Percentiles rank a stretch among this genome's conserved stretches.
These are phyloP conservation scores for Pythium rishiriense DNA, from an alignment of 352 stramenopile genomes.

Conservation along the genomic window DNA sequence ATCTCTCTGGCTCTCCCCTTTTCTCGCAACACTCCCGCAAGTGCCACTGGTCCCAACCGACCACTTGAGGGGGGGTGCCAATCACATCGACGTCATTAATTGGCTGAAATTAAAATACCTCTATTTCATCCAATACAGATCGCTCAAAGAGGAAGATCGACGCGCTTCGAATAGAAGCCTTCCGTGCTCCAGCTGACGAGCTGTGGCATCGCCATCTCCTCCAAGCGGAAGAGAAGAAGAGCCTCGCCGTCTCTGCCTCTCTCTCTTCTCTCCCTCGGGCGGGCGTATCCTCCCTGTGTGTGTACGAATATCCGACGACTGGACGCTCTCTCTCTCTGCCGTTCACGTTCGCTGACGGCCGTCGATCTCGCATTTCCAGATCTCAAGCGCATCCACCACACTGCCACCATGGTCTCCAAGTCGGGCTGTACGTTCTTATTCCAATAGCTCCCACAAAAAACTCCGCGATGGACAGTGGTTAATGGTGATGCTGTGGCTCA, in stretches of 20 bases:
- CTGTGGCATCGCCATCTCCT: background rate
- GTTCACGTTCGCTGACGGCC: background rate
- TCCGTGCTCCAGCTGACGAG: background rate
- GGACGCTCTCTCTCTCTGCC: too few relatives aligned
- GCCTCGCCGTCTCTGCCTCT: background rate
- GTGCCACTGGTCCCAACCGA: too few relatives aligned
- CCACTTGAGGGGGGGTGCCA: background rate
- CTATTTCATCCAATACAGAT: slow-evolving; percentile 10
- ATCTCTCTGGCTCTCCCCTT: too few relatives aligned
- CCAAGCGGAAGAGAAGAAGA: slow-evolving; percentile 13
- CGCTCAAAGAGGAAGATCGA: slow-evolving; percentile 11
- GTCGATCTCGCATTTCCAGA: slow-evolving; percentile 4
- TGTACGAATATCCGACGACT: background rate
- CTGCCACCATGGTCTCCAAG: slow-evolving; percentile 29
- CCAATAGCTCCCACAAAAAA: too few relatives aligned
- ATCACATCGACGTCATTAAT: background rate
- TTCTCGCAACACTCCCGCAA: too few relatives aligned
- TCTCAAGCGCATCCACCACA: background rate
- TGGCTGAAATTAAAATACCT: background rate
- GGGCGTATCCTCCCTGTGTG: background rate
- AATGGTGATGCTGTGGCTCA: background rate
- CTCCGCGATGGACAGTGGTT: background rate
- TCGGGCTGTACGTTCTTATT: slow-evolving; percentile 27
- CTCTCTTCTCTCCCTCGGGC: background rate
- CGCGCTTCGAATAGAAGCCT: slow-evolving; percentile 22